These are phyloP conservation scores for Hirsutella thompsonii DNA, from an alignment of 2,329 filamentous ascomycete genomes.

Conservation along the genomic window DNA sequence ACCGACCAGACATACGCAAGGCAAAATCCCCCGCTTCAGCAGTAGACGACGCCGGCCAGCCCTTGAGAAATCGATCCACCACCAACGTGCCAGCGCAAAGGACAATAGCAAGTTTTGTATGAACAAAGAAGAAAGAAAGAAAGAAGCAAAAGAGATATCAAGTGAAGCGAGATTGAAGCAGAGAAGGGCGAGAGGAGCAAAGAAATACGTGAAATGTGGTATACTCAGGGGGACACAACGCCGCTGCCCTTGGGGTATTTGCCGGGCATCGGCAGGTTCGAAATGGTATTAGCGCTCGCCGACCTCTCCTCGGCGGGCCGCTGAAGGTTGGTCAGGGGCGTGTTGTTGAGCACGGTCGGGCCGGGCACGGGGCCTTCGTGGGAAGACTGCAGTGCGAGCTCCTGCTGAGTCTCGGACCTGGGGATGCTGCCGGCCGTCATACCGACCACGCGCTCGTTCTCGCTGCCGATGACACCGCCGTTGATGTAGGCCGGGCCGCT, in stretches of 20 bases:
- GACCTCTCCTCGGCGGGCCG: constrained; percentile 19
- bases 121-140: too few relatives aligned
- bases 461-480: not conserved
- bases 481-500: constrained; percentile 7
- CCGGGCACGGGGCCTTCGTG: constrained; percentile 7
- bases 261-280: constrained; percentile 57
- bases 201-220: not conserved
- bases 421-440: constrained; percentile 6
- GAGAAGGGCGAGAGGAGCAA: constrained; percentile 5
- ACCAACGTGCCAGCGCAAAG: too few relatives aligned
- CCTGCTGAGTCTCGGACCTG: constrained; percentile 11
- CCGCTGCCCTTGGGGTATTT: constrained; percentile 39
- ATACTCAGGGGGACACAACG: constrained; percentile 22
- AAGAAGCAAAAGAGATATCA: too few relatives aligned
- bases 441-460: constrained; percentile 8
- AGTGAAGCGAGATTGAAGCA: too few relatives aligned
- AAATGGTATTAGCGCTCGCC: constrained; percentile 41
- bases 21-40: too few relatives aligned
- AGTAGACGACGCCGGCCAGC: too few relatives aligned
- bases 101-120: too few relatives aligned
- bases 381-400: constrained; percentile 6
- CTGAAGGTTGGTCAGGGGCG: constrained; percentile 5
- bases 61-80: too few relatives aligned
- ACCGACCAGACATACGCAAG: too few relatives aligned
- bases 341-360: constrained; percentile 3